These are phyloP conservation scores for Falciphora oryzae DNA, from an alignment of 2,329 filamentous ascomycete genomes.

Conservation along the genomic window DNA sequence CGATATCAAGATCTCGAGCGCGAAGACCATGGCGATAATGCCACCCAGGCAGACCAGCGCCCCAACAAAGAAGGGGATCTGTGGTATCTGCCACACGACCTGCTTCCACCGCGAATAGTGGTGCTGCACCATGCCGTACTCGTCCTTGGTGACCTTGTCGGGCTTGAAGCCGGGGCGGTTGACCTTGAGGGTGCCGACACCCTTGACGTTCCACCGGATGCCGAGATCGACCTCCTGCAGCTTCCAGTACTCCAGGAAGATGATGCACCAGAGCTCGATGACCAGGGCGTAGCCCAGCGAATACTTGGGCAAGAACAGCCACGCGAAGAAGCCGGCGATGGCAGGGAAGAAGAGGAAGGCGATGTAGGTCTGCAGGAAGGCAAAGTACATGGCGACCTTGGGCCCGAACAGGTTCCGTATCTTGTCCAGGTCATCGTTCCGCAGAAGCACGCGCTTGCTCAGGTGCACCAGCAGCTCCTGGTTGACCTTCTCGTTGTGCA, in stretches of 20 bases:
- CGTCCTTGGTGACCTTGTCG: conserved; percentile 55
- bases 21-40: conserved; percentile 65
- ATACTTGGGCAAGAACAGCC: conserved; percentile 79
- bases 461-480: conserved; percentile 39
- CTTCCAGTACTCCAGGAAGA: conserved; percentile 96
- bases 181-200: conserved; percentile 74
- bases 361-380: conserved; percentile 89
- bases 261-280: conserved; percentile 78
- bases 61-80: conserved; percentile 61
- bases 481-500: conserved; percentile 55
- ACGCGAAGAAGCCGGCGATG: conserved; percentile 67
- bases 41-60: conserved; percentile 55
- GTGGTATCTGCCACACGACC: conserved; percentile 58
- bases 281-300: conserved; percentile 74
- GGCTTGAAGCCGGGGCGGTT: conserved; percentile 62
- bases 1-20: conserved; percentile 68
- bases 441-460: conserved; percentile 58
- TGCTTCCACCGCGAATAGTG: conserved; percentile 62
- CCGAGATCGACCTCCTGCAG: conserved; percentile 83
- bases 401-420: conserved; percentile 68
- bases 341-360: conserved; percentile 79
- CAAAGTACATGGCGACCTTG: conserved; percentile 90
- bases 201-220: conserved; percentile 82
- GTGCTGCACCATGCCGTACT: conserved; percentile 55
- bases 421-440: conserved; percentile 42